phyloP scores from a whole-genome alignment of 1,284 basidiomycete species.

The Peniophora sp. region DNA sequence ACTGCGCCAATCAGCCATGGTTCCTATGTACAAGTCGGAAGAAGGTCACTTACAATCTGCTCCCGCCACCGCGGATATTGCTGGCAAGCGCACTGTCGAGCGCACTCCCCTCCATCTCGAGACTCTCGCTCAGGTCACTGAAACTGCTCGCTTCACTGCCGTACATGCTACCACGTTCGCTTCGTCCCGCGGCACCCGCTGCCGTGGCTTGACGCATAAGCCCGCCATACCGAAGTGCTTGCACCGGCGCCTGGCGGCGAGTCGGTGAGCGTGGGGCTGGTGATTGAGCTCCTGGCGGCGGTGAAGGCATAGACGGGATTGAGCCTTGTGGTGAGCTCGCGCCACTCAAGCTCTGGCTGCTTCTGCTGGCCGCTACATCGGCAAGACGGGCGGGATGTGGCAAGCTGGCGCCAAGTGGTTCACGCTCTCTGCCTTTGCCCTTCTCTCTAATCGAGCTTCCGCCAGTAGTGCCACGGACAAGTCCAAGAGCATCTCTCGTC shows the following conservation, averaged over 20 bases:
- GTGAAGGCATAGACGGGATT: conserved; percentile 71
- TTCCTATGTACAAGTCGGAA: too few species aligned
- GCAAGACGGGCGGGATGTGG: conserved; percentile 15
- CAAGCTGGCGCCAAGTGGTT: conserved; percentile 33
- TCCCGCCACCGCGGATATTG: too few species aligned
- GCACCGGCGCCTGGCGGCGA: background rate
- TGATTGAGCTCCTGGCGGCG: conserved; percentile 41
- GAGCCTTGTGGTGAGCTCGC: conserved; percentile 65
- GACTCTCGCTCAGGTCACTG: too few species aligned
- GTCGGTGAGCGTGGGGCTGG: conserved; percentile 26
- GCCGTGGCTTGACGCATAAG: conserved; percentile 18
- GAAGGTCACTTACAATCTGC: too few species aligned
- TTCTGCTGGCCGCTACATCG: conserved; percentile 7
- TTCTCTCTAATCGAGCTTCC: conserved; percentile 24
- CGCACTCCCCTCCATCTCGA: too few species aligned
- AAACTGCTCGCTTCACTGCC: conserved; percentile 72
- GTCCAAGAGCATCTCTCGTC: conserved; percentile 62
- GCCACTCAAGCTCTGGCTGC: conserved; percentile 65
- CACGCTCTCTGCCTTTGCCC: conserved; percentile 36
- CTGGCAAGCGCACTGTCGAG: too few species aligned
- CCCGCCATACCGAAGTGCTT: background rate
- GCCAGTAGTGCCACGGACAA: conserved; percentile 59
- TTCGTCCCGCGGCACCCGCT: conserved; percentile 21
- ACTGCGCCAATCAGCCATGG: too few species aligned
- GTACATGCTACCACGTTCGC: conserved; percentile 56